phyloP scores from a whole-genome alignment of 2,329 filamentous ascomycete species.

The Endoconidiophora polonica region DNA sequence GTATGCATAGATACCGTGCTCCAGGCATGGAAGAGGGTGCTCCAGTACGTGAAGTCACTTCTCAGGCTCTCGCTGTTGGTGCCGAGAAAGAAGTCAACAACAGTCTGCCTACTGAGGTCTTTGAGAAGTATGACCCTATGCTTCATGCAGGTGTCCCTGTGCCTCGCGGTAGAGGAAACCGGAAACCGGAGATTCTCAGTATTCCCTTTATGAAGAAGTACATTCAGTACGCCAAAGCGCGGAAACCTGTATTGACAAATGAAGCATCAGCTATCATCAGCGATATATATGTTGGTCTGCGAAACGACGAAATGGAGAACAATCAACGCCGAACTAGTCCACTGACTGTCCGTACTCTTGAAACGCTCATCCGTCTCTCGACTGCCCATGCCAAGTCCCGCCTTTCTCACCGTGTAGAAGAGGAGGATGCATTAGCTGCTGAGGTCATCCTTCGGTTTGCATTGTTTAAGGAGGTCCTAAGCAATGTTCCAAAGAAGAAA shows the following conservation, averaged over 20 bases:
- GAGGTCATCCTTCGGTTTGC: constrained; percentile 86
- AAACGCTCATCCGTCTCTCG: constrained; percentile 93
- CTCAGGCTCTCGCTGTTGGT: constrained; percentile 75
- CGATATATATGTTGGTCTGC: constrained; percentile 74
- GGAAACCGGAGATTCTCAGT: constrained; percentile 74
- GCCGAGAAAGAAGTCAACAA: constrained; percentile 58
- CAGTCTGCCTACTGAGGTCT: constrained; percentile 71
- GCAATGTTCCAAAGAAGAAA: constrained; percentile 65
- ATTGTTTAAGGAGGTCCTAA: constrained; percentile 87
- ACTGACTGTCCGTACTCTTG: constrained; percentile 89
- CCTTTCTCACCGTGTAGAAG: constrained; percentile 73
- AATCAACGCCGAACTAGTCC: constrained; percentile 88
- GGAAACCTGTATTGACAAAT: constrained; percentile 80
- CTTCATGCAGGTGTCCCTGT: constrained; percentile 78
- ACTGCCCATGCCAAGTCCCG: constrained; percentile 91
- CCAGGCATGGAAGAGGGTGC: constrained; percentile 87
- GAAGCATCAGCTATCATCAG: constrained; percentile 86
- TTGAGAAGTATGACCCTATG: constrained; percentile 93
- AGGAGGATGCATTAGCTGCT: constrained; percentile 72
- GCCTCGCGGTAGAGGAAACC: constrained; percentile 56
- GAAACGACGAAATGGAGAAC: constrained; percentile 90
- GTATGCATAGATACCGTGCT: constrained; percentile 91
- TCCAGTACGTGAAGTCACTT: constrained; percentile 73
- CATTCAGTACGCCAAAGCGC: constrained; percentile 90
- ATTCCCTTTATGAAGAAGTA: constrained; percentile 99